Evolutionary conservation across 2,329 filamentous ascomycete genomes (phyloP).

Genomic region (Aspergillus tamarii): DNA sequence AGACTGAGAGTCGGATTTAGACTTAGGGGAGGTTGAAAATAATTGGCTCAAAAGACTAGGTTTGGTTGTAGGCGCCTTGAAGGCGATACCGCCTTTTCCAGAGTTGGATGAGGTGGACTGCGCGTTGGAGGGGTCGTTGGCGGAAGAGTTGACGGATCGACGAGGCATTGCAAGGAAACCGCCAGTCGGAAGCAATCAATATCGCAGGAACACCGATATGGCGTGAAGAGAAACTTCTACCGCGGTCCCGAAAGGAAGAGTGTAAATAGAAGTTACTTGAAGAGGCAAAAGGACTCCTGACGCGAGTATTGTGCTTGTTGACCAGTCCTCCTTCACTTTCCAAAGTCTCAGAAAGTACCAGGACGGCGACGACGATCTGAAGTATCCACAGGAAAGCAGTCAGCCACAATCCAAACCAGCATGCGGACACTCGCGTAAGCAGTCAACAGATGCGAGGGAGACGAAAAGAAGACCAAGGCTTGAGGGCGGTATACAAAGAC

Average conservation of each 20-base stretch:
- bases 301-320: not conserved
- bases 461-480: slow-evolving; percentile 5
- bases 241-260: not conserved
- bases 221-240: slow-evolving; percentile 9
- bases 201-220: slow-evolving; percentile 18
- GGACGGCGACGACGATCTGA: not conserved
- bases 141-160: slow-evolving; percentile 62
- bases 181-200: slow-evolving; percentile 14
- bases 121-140: slow-evolving; percentile 54
- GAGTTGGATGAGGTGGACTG: slow-evolving; percentile 53
- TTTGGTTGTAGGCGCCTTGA: slow-evolving; percentile 59
- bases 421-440: not conserved
- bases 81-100: slow-evolving; percentile 58
- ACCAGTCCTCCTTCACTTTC: not conserved
- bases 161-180: slow-evolving; percentile 61
- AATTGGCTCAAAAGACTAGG: slow-evolving; percentile 78
- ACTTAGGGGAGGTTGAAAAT: slow-evolving; percentile 79
- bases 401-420: not conserved
- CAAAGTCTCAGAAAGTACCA: not conserved
- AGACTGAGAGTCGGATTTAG: slow-evolving; percentile 61
- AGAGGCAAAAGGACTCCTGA: not conserved
- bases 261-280: not conserved
- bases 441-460: not conserved
- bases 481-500: slow-evolving; percentile 13
- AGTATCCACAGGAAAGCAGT: not conserved